phyloP scores from a whole-genome alignment of 2,329 filamentous ascomycete genomes.

The Sporothrix schenckii region DNA sequence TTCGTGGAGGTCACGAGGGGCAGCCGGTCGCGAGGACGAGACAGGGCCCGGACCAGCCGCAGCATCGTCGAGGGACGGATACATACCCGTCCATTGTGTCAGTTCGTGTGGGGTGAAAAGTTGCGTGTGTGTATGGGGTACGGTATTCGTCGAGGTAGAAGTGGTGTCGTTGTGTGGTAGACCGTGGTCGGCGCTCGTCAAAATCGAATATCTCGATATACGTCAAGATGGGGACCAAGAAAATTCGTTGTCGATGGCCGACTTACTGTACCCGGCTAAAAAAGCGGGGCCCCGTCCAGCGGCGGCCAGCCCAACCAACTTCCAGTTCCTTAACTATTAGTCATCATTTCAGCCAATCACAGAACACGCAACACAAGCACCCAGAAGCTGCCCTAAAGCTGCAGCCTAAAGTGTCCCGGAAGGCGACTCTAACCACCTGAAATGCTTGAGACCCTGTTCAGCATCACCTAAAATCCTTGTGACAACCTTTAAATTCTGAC shows the following conservation, averaged over 20 bases:
- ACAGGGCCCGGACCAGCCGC: neutral
- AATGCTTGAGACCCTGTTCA: neutral
- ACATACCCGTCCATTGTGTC: slow-evolving; percentile 38
- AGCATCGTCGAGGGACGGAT: neutral
- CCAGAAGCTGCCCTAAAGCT: neutral
- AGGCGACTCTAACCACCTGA: neutral
- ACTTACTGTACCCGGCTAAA: slow-evolving; percentile 17
- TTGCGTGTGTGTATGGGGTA: neutral
- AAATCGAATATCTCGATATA: neutral
- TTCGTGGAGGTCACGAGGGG: neutral
- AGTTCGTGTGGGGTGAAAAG: neutral
- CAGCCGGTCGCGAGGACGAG: neutral
- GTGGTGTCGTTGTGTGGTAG: neutral
- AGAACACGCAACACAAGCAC: slow-evolving; percentile 3
- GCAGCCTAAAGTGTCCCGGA: neutral
- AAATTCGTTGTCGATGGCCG: slow-evolving; percentile 25
- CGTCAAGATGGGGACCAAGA: neutral
- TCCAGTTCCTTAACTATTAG: neutral
- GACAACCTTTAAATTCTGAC: neutral
- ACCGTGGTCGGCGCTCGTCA: neutral
- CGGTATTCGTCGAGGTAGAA: neutral
- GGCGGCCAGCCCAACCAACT: neutral
- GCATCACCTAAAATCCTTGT: slow-evolving; percentile 8
- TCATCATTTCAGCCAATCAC: slow-evolving; percentile 1
- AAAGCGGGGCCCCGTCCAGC: slow-evolving; percentile 18